These are phyloP conservation scores for Saccharomycopsis amapae DNA, from an alignment of 805 yeast genomes.

Conservation along the genomic window DNA sequence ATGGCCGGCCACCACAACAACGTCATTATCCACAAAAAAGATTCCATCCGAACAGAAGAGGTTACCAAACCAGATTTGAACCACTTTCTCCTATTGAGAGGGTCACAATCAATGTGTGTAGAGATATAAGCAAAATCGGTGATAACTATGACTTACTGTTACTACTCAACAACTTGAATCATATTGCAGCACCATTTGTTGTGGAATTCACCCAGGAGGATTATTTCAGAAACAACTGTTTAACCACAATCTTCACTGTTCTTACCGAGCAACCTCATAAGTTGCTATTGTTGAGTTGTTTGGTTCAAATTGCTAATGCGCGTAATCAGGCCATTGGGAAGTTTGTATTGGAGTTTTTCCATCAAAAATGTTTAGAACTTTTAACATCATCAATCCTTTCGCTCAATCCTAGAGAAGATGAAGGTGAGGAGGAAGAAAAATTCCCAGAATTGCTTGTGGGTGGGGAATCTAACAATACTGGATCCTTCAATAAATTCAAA, in stretches of 20 bases:
- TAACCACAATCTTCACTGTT: slow-evolving; percentile 61
- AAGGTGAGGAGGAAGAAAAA: slow-evolving; percentile 19
- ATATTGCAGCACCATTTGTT: slow-evolving; percentile 15
- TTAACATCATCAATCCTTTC: slow-evolving; percentile 30
- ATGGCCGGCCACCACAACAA: background rate
- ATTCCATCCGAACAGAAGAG: background rate
- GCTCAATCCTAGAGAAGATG: slow-evolving; percentile 17
- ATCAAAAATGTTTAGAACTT: slow-evolving; percentile 51
- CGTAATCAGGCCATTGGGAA: slow-evolving; percentile 60
- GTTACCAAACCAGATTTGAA: background rate
- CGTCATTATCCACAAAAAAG: background rate
- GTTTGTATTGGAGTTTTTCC: slow-evolving; percentile 61
- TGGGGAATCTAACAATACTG: slow-evolving; percentile 35
- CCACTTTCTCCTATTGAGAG: slow-evolving; percentile 11
- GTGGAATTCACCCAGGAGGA: slow-evolving; percentile 12
- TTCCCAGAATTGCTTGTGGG: slow-evolving; percentile 15
- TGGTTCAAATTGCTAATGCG: slow-evolving; percentile 60
- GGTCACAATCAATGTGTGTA: slow-evolving; percentile 15
- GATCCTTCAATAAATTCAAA: slow-evolving; percentile 66
- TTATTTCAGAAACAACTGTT: slow-evolving; percentile 18
- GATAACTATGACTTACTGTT: slow-evolving; percentile 12
- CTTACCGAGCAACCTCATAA: slow-evolving; percentile 89
- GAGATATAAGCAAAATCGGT: slow-evolving; percentile 16
- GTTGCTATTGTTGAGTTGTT: slow-evolving; percentile 59
- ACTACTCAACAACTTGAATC: slow-evolving; percentile 10